phyloP scores from a whole-genome alignment of 768 basidiomycete genomes.

The Mycena floridula region DNA sequence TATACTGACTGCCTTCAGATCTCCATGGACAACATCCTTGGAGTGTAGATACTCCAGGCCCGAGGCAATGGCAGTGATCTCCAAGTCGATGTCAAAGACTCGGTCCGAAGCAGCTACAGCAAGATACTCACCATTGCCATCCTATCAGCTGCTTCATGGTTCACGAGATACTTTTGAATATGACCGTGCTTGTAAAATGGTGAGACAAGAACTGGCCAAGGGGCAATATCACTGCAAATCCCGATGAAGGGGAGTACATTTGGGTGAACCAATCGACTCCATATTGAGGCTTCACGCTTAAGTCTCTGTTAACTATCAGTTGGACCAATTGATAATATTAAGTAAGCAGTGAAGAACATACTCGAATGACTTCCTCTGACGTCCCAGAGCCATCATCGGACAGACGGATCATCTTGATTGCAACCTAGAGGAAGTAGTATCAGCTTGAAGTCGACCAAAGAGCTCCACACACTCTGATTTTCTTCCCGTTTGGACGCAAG shows the following conservation, averaged over 20 bases:
- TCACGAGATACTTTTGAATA: constrained; percentile 5
- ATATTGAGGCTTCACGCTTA: constrained; percentile 6
- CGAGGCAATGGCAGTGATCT: constrained; percentile 12
- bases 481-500: constrained; percentile 4
- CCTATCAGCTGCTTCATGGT: constrained; percentile 1
- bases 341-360: background rate
- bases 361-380: constrained; percentile 1
- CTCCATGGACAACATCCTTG: constrained; percentile 15
- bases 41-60: constrained; percentile 17
- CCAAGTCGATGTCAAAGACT: background rate
- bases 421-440: no score
- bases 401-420: constrained; percentile 8
- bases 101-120: background rate
- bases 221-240: constrained; percentile 6
- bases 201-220: constrained; percentile 7
- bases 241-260: constrained; percentile 10
- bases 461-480: no score
- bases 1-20: constrained; percentile 17
- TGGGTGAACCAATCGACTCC: constrained; percentile 3
- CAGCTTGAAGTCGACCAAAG: no score
- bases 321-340: background rate
- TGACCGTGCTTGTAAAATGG: constrained; percentile 9
- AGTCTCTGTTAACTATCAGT: background rate
- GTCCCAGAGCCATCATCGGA: constrained; percentile 6
- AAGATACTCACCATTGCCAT: constrained; percentile 1